Conservation (phyloP, 2,329 filamentous ascomycete species). For the Fusarium begoniae region DNA sequence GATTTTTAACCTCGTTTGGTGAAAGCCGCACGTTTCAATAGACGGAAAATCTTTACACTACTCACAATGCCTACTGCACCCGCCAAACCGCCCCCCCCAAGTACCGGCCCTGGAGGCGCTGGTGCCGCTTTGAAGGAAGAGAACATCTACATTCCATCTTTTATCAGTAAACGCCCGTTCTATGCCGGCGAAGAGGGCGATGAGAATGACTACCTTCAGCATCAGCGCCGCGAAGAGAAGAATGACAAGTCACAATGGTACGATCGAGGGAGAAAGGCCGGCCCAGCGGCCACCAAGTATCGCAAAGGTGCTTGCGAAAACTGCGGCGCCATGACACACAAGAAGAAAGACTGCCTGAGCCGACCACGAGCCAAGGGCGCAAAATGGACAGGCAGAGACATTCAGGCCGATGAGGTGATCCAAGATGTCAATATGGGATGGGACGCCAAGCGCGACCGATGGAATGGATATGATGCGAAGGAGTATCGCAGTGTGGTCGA, state of each 20-base stretch:
- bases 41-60: background rate
- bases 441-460: slow-evolving; percentile 97
- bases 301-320: slow-evolving; percentile 99
- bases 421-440: slow-evolving; percentile 89
- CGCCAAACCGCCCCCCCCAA: slow-evolving; percentile 46
- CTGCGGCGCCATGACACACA: slow-evolving; percentile 96
- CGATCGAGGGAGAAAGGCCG: slow-evolving; percentile 84
- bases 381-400: slow-evolving; percentile 91
- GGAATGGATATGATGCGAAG: slow-evolving; percentile 95
- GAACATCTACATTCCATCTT: slow-evolving; percentile 98
- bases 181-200: slow-evolving; percentile 85
- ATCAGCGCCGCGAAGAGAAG: slow-evolving; percentile 77
- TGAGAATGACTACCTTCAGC: slow-evolving; percentile 89
- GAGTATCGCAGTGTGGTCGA: slow-evolving; percentile 90
- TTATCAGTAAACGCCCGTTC: slow-evolving; percentile 98
- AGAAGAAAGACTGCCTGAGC: slow-evolving; percentile 91
- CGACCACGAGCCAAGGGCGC: slow-evolving; percentile 89
- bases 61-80: slow-evolving; percentile 42
- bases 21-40: background rate
- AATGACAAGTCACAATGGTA: slow-evolving; percentile 88
- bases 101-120: slow-evolving; percentile 45
- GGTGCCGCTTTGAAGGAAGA: slow-evolving; percentile 76
- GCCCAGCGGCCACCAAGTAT: slow-evolving; percentile 92
- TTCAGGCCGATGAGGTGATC: slow-evolving; percentile 88
- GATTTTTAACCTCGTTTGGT: background rate